A percentile compares a stretch with the other conserved stretches of the same genome.
Evolutionary conservation across 2,329 filamentous ascomycete genomes (phyloP).

Genomic region (Alternaria triticimaculans): DNA sequence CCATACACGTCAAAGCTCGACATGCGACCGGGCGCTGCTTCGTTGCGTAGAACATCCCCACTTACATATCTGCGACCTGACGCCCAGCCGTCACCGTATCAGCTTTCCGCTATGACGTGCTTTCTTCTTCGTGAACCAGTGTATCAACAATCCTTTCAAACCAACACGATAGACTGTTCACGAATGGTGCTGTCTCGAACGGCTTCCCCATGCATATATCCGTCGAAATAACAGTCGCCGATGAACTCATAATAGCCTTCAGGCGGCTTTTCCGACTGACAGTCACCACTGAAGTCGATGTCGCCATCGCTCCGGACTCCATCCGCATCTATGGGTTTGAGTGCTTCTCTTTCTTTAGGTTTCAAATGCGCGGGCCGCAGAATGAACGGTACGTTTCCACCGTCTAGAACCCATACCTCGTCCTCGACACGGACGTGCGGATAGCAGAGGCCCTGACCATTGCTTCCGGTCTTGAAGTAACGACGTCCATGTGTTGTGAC

Average conservation of each 20-base stretch:
- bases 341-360: background rate
- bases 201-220: background rate
- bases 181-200: background rate
- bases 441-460: background rate
- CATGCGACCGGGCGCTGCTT: background rate
- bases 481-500: background rate
- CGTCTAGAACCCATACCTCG: background rate
- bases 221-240: background rate
- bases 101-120: background rate
- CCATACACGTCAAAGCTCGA: background rate
- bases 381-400: background rate
- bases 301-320: background rate
- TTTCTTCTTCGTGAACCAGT: background rate
- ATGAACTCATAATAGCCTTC: background rate
- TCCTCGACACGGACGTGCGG: background rate
- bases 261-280: background rate
- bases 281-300: rapidly evolving
- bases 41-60: background rate
- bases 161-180: background rate
- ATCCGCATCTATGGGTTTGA: background rate
- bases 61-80: background rate
- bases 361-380: background rate
- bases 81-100: background rate
- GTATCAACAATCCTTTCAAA: background rate
- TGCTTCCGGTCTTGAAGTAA: background rate